These are phyloP conservation scores for Brassica incana DNA, from an alignment of 345 rosid genomes.

Conservation along the genomic window DNA sequence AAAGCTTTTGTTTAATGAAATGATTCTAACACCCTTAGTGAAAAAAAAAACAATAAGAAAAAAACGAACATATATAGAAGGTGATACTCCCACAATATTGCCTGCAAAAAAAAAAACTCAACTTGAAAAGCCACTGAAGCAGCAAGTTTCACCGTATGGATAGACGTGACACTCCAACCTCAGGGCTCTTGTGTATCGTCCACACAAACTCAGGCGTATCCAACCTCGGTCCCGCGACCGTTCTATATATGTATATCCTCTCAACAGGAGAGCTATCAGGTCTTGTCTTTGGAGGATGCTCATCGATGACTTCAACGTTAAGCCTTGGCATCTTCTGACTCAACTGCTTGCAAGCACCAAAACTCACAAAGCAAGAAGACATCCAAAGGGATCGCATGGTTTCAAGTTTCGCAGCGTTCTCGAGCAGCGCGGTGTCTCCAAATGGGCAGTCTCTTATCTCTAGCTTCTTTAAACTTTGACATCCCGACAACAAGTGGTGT, in stretches of 20 bases:
- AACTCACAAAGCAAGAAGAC: neutral
- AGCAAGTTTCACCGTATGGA: neutral
- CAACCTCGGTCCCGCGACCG: neutral
- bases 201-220: constrained; percentile 1
- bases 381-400: constrained; percentile 4
- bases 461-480: neutral
- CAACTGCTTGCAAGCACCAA: neutral
- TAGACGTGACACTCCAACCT: neutral
- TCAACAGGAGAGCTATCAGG: constrained; percentile 2
- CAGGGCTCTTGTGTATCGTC: neutral
- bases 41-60: neutral
- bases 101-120: neutral
- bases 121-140: neutral
- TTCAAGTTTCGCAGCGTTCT: neutral
- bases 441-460: neutral
- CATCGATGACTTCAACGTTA: neutral
- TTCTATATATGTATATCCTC: neutral
- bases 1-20: neutral
- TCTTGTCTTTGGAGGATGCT: neutral
- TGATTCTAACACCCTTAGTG: neutral
- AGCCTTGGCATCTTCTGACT: neutral
- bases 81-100: neutral
- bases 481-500: neutral
- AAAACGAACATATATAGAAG: neutral
- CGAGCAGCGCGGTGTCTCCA: neutral